A percentile compares a stretch with the other conserved stretches of the same genome.
phyloP scores from a whole-genome alignment of 257 asterid species.

The Forsythia viridissima region DNA sequence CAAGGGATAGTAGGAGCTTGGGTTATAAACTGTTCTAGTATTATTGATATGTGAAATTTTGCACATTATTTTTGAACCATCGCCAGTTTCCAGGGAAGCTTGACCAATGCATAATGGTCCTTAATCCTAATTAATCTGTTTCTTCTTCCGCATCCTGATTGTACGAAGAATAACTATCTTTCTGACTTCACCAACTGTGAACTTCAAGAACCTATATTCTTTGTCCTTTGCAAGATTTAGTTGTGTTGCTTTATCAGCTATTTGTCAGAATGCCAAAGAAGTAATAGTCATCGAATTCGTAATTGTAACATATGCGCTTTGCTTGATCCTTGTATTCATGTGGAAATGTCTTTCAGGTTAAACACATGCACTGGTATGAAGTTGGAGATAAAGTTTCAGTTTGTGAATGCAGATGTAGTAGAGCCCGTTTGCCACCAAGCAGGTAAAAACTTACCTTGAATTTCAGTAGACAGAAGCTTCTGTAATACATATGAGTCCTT shows the following conservation, averaged over 20 bases:
- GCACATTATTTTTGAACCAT: neutral
- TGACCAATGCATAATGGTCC: neutral
- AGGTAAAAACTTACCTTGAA: constrained; percentile 50
- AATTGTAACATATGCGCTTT: neutral
- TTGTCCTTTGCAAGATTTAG: neutral
- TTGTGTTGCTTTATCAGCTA: constrained; percentile 15
- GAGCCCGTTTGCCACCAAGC: constrained; percentile 92
- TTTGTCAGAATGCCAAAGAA: constrained; percentile 13
- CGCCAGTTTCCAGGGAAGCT: neutral
- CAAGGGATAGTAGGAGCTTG: neutral
- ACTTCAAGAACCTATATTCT: neutral
- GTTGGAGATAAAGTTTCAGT: constrained; percentile 71
- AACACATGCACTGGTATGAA: constrained; percentile 93
- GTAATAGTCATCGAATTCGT: constrained; percentile 13
- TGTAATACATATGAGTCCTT: neutral
- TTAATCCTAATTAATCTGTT: constrained; percentile 1
- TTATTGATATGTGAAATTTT: neutral
- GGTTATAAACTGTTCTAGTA: neutral
- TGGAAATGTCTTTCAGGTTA: constrained; percentile 61
- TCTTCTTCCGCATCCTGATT: neutral
- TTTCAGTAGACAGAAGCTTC: constrained; percentile 15
- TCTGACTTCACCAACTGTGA: neutral
- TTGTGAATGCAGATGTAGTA: constrained; percentile 95
- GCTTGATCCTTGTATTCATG: constrained; percentile 12
- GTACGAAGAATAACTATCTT: neutral